phyloP scores from a whole-genome alignment of 805 yeast genomes.

The Teunomyces panamensis region DNA sequence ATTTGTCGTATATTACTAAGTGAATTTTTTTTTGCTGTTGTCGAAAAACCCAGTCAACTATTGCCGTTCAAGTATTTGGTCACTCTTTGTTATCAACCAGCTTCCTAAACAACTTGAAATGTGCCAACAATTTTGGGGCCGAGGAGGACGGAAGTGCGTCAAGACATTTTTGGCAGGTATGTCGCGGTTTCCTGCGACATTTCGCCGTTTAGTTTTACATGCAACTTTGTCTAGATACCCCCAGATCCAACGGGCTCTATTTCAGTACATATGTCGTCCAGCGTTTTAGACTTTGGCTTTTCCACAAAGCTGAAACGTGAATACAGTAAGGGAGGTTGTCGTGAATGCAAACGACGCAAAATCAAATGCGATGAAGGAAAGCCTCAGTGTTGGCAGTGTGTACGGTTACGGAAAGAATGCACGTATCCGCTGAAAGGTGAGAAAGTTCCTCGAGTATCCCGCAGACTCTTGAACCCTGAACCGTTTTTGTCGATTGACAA shows the following conservation, averaged over 20 bases:
- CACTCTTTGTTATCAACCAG: too few relatives aligned
- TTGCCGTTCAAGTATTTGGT: too few relatives aligned
- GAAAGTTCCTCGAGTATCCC: slow-evolving; percentile 30
- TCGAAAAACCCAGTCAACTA: too few relatives aligned
- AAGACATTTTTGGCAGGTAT: slow-evolving; percentile 5
- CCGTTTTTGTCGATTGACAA: background rate
- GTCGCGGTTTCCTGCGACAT: background rate
- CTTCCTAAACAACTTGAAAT: too few relatives aligned
- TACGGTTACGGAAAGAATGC: slow-evolving; percentile 31
- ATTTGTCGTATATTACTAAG: too few relatives aligned
- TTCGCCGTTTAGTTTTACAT: background rate
- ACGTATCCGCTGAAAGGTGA: slow-evolving; percentile 37
- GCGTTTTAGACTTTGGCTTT: slow-evolving; percentile 11
- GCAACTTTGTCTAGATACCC: background rate
- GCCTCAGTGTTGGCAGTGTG: slow-evolving; percentile 35
- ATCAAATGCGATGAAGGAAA: slow-evolving; percentile 40
- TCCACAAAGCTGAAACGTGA: slow-evolving; percentile 12
- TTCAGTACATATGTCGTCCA: slow-evolving; percentile 9
- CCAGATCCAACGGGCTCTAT: background rate
- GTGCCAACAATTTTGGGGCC: background rate
- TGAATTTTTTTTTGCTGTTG: too few relatives aligned
- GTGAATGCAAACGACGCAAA: slow-evolving; percentile 42
- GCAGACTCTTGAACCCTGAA: slow-evolving; percentile 4
- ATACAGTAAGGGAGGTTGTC: slow-evolving; percentile 40
- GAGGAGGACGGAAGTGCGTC: background rate